Evolutionary conservation across 371 early-diverging fungal species (phyloP).

Genomic region (Modicella reniformis): DNA sequence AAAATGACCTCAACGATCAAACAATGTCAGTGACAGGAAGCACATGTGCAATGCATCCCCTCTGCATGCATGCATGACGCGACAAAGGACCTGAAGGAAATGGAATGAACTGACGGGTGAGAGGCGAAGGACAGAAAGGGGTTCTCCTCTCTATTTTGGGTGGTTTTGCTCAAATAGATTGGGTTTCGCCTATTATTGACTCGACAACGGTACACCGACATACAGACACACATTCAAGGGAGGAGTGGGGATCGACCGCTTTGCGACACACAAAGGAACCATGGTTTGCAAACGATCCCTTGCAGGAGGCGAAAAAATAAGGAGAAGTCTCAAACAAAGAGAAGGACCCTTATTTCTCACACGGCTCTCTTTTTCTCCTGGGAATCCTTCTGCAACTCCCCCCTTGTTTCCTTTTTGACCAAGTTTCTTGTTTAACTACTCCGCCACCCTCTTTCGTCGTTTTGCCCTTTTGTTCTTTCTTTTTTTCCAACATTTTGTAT

Average conservation of each 20-base stretch:
- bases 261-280: not conserved
- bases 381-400: too few species aligned
- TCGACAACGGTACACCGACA: not conserved
- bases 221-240: too few species aligned
- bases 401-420: not conserved
- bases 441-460: not conserved
- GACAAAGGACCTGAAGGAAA: not conserved
- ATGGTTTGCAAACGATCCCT: not conserved
- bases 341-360: not conserved
- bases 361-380: not conserved
- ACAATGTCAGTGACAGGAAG: not conserved
- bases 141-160: not conserved
- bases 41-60: not conserved
- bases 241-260: not conserved
- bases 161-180: not conserved
- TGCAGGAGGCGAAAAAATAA: too few species aligned
- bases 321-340: too few species aligned
- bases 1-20: not conserved
- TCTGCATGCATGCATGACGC: conserved; percentile 11
- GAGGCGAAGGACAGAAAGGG: not conserved
- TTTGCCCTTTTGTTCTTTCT: conserved; percentile 4
- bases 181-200: conserved; percentile 6
- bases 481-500: not conserved
- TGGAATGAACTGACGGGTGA: not conserved
- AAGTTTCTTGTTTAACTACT: too few species aligned